Percentiles rank a stretch among this genome's conserved stretches.
These are phyloP conservation scores for Coprinopsis marcescibilis DNA, from an alignment of 768 basidiomycete species.

Conservation along the genomic window DNA sequence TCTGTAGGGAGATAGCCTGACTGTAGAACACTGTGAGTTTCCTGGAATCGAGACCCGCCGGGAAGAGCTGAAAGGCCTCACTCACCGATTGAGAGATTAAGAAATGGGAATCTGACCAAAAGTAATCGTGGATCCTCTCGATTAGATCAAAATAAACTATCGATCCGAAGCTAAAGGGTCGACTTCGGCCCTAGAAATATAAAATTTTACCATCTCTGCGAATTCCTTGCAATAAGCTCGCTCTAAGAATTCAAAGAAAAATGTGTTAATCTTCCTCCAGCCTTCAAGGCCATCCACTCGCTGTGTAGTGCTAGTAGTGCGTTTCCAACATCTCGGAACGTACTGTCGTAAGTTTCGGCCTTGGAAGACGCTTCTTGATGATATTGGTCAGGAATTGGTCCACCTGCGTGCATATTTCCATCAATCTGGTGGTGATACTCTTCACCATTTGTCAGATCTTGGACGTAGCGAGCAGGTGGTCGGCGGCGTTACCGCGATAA, in stretches of 20 bases:
- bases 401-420: too few relatives aligned
- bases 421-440: too few relatives aligned
- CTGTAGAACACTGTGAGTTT: too few relatives aligned
- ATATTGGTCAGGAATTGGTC: too few relatives aligned
- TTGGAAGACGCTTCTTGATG: too few relatives aligned
- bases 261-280: not conserved
- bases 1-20: too few relatives aligned
- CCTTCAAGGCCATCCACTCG: not conserved
- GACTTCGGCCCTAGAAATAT: not conserved
- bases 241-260: not conserved
- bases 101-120: not conserved
- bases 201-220: not conserved
- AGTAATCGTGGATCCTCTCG: not conserved
- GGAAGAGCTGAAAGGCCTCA: not conserved
- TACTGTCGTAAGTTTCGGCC: too few relatives aligned
- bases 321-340: too few relatives aligned
- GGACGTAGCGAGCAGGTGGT: too few relatives aligned
- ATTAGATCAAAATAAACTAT: not conserved
- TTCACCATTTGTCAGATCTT: too few relatives aligned
- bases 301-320: not conserved
- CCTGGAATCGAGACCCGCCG: too few relatives aligned
- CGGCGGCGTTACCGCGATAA: not conserved
- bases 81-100: not conserved
- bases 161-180: not conserved
- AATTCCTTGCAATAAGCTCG: not conserved